phyloP scores from a whole-genome alignment of 2,329 filamentous ascomycete genomes.

The Dryadomyces quercivorus region DNA sequence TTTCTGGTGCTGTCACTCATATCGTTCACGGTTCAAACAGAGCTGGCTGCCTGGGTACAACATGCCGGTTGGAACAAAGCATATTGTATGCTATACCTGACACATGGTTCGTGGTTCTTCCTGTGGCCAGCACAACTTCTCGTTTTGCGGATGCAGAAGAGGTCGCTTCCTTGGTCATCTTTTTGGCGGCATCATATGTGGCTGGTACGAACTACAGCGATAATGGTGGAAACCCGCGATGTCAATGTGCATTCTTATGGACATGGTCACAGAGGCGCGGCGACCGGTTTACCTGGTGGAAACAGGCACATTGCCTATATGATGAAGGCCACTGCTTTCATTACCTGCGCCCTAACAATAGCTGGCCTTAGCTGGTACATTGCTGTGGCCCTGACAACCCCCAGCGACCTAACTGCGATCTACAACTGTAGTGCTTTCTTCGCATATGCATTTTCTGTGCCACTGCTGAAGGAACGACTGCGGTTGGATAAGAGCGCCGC shows the following conservation, averaged over 20 bases:
- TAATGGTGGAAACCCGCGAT: conserved; percentile 77
- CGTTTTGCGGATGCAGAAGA: conserved; percentile 68
- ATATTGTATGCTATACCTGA: conserved; percentile 99
- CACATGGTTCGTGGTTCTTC: conserved; percentile 84
- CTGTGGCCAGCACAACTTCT: conserved; percentile 79
- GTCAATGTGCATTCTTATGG: conserved; percentile 34
- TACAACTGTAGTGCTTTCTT: conserved; percentile 99
- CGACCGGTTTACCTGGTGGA: background rate
- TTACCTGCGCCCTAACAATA: conserved; percentile 78
- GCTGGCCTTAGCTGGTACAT: conserved; percentile 94
- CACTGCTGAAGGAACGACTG: conserved; percentile 73
- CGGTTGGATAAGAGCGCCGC: conserved; percentile 76
- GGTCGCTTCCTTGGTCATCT: conserved; percentile 62
- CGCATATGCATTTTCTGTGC: conserved; percentile 92
- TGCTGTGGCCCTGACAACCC: conserved; percentile 84
- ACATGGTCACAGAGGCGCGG: background rate
- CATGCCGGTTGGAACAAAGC: conserved; percentile 92
- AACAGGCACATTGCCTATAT: conserved; percentile 51
- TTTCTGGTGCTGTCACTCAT: conserved; percentile 76
- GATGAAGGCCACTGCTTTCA: conserved; percentile 62
- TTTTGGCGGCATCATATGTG: conserved; percentile 65
- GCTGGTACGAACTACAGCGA: conserved; percentile 40
- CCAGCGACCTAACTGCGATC: conserved; percentile 89
- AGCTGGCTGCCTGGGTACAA: conserved; percentile 91
- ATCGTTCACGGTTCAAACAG: conserved; percentile 87